Base-by-base conservation (phyloP, 306 rosid genomes). In the Cucurbita ficifolia region DNA sequence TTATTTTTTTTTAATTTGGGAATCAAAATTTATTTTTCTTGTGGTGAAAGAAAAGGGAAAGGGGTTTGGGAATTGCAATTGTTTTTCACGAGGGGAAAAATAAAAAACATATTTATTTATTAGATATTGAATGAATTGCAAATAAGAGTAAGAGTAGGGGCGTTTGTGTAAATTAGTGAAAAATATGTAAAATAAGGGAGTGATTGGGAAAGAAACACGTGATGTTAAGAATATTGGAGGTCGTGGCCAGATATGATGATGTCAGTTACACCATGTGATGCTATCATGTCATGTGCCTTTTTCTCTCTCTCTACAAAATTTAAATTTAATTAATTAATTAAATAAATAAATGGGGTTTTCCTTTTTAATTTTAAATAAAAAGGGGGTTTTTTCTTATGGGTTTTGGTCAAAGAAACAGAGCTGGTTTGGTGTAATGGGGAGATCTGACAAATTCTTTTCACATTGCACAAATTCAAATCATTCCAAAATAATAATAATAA, bases 191-290 rank as follows among this genome's bases (percentile, higher is more conserved):
- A 63, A 64, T 6, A 1, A 38, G 11, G 69, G 3, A 3, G 46
- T 0, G 33, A 39, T n/a, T n/a, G 50, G 55, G 56, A 78, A 81
- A 72, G 36, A 65, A 77, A 76, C 85, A 78, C 75, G 83, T 82
- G 82, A 77, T 87, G 82, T 82, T 80, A 89, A 84, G 81, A 81
- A 75, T 86, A 84, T 48, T 55, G 86, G 46, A 39, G 76, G 82
- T 88, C 77, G 82, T 88, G 96, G 82, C 87, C 84, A 85, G 89
- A 75, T 79, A 85, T 82, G 90, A 82, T 81, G 83, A 88, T 84
- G 87, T 81, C 78, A 84, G 87, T 68, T 69, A 69, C 80, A 83
- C 62, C 96, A 85, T 88, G 95, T 85, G 95, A 79, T 76, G 72
- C 61, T 82, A 90, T 86, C 96, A 85, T 79, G 83, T 86, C 96